Conservation (phyloP, 208 protist species). For the Acanthamoeba pearcei region DNA sequence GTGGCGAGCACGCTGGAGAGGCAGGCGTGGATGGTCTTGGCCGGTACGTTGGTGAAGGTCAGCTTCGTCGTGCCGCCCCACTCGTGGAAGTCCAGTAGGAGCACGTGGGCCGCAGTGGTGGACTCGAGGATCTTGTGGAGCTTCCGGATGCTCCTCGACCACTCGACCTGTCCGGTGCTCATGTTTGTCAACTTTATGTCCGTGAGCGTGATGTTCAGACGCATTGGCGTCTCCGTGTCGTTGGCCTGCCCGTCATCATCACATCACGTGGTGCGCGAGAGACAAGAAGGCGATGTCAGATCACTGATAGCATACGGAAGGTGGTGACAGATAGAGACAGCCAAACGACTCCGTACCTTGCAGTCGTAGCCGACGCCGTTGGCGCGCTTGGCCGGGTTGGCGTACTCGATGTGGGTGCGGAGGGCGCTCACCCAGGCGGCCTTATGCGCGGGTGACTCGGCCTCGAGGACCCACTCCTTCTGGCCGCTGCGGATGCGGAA, state of each 20-base stretch:
- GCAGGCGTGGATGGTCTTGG: slow-evolving; percentile 52
- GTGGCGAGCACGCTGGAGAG: background rate
- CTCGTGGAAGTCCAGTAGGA: slow-evolving; percentile 51
- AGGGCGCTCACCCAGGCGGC: slow-evolving; percentile 11
- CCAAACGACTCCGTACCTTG: background rate
- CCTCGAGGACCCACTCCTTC: slow-evolving; percentile 35
- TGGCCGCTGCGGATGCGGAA: background rate
- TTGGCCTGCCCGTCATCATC: background rate
- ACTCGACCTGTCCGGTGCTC: background rate
- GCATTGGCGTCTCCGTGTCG: background rate
- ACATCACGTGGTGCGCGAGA: background rate
- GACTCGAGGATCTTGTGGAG: background rate
- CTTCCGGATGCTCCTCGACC: background rate
- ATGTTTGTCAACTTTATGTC: background rate
- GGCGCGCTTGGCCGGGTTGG: slow-evolving; percentile 55
- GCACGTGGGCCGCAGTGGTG: background rate
- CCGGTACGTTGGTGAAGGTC: background rate
- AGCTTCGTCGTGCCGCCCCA: slow-evolving; percentile 41
- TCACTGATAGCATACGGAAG: background rate
- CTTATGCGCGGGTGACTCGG: background rate
- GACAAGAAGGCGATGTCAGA: background rate
- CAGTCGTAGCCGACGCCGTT: background rate
- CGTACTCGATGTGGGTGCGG: slow-evolving; percentile 26
- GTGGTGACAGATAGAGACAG: too few species aligned
- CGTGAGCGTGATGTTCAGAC: background rate